Evolutionary conservation across 441 rosid species (phyloP).

Genomic region (Gossypium lobatum): DNA sequence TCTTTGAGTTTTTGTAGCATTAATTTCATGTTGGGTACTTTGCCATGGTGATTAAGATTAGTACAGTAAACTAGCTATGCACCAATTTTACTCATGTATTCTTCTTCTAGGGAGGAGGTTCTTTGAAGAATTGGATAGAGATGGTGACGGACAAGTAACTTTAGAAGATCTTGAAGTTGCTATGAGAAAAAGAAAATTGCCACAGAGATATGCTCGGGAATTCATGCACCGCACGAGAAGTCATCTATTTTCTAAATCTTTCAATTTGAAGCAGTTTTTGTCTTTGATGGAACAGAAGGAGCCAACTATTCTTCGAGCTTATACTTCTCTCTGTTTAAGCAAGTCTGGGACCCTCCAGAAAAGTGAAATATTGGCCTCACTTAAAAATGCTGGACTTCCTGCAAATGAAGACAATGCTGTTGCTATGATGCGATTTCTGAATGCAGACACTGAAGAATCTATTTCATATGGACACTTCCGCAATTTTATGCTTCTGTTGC

Average conservation of each 20-base stretch:
- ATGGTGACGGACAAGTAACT: slow-evolving; percentile 92
- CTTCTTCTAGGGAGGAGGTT: slow-evolving; percentile 70
- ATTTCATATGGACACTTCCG: slow-evolving; percentile 96
- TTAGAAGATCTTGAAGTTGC: slow-evolving; percentile 95
- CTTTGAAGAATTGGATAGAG: slow-evolving; percentile 96
- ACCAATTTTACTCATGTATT: not conserved
- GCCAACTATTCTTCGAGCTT: slow-evolving; percentile 98
- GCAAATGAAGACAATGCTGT: slow-evolving; percentile 95
- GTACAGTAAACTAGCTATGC: not conserved
- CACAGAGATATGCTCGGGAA: slow-evolving; percentile 80
- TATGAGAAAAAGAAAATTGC: slow-evolving; percentile 83
- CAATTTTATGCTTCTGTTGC: slow-evolving; percentile 91
- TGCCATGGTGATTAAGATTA: not conserved
- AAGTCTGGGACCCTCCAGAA: slow-evolving; percentile 94
- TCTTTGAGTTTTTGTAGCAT: not conserved
- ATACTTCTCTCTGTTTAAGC: slow-evolving; percentile 87
- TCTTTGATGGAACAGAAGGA: slow-evolving; percentile 99
- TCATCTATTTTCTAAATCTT: slow-evolving; percentile 87
- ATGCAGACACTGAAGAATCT: slow-evolving; percentile 85
- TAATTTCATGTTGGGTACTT: not conserved
- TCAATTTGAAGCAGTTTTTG: slow-evolving; percentile 94
- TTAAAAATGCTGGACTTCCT: slow-evolving; percentile 91
- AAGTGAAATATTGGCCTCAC: slow-evolving; percentile 88
- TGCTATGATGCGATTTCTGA: slow-evolving; percentile 95
- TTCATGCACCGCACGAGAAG: slow-evolving; percentile 82